Evolutionary conservation across 805 yeast genomes (phyloP).

Genomic region (Kazachstania psychrophila): DNA sequence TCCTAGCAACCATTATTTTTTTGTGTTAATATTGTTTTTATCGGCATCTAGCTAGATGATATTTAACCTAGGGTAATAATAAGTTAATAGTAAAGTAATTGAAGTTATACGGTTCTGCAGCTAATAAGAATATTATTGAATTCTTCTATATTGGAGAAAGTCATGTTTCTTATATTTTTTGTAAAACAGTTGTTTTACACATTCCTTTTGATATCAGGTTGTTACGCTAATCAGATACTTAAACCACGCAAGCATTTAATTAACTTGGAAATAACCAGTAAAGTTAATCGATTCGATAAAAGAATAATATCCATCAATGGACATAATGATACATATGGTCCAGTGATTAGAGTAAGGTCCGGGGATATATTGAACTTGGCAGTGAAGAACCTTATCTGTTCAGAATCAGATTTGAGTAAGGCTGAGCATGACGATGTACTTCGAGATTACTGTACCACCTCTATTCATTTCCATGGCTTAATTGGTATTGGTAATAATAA

Average conservation of each 20-base stretch:
- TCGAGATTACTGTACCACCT: slow-evolving; percentile 23
- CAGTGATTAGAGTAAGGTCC: slow-evolving; percentile 15
- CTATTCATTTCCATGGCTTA: slow-evolving; percentile 48
- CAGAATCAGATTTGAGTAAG: slow-evolving; percentile 13
- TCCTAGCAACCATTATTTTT: slow-evolving; percentile 21
- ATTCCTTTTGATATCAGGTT: too few species aligned
- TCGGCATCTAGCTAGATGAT: not conserved
- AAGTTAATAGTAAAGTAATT: too few species aligned
- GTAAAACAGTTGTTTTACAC: too few species aligned
- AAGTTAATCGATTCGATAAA: slow-evolving; percentile 9
- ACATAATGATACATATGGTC: slow-evolving; percentile 14
- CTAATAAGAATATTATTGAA: too few species aligned
- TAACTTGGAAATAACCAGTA: slow-evolving; percentile 11
- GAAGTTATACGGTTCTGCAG: too few species aligned
- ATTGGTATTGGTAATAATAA: slow-evolving; percentile 37
- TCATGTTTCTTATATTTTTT: too few species aligned
- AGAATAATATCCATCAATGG: slow-evolving; percentile 21
- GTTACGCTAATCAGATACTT: not conserved
- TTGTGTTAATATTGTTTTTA: not conserved
- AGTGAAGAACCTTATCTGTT: slow-evolving; percentile 17
- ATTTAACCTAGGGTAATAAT: too few species aligned
- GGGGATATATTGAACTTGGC: slow-evolving; percentile 18
- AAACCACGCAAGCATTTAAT: slow-evolving; percentile 5
- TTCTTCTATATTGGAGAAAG: too few species aligned
- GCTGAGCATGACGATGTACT: slow-evolving; percentile 18